phyloP scores from a whole-genome alignment of 208 protist species.

The Wallacemonas sp. region DNA sequence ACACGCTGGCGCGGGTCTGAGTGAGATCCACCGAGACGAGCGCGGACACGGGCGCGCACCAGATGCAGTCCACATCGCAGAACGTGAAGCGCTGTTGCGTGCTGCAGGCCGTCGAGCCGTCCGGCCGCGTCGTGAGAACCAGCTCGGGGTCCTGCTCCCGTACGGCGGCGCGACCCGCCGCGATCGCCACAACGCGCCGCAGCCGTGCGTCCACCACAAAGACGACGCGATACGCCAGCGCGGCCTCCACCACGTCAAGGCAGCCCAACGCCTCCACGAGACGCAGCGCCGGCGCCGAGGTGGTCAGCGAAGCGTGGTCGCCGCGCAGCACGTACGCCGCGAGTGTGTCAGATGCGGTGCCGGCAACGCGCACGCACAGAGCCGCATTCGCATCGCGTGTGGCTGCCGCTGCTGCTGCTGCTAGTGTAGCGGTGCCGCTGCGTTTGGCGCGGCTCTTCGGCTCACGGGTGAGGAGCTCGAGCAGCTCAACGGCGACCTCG shows the following conservation, averaged over 20 bases:
- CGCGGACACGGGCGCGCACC: conserved; percentile 17
- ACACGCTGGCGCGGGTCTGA: background rate
- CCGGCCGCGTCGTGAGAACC: conserved; percentile 14
- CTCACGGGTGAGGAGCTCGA: conserved; percentile 5
- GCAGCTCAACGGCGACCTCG: background rate
- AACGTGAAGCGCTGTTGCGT: conserved; percentile 36
- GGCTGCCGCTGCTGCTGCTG: background rate
- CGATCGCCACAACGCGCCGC: conserved; percentile 36
- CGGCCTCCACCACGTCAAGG: conserved; percentile 26
- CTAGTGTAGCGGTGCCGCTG: background rate
- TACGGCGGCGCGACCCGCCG: conserved; percentile 30
- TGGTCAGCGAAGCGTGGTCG: conserved; percentile 8
- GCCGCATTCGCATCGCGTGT: background rate
- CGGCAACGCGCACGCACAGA: conserved; percentile 1
- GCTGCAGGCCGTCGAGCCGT: conserved; percentile 25
- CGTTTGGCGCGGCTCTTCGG: background rate
- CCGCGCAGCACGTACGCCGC: background rate
- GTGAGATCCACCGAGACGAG: conserved; percentile 12
- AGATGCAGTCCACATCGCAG: conserved; percentile 59
- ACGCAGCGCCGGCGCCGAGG: conserved; percentile 3
- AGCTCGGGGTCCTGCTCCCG: conserved; percentile 71
- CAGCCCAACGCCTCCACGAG: conserved; percentile 52
- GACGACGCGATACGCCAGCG: conserved; percentile 28
- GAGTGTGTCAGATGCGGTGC: background rate
- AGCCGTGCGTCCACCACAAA: conserved; percentile 32